Conservation (phyloP, 2,329 filamentous ascomycete species). For the Hymenoscyphus salicellus region DNA sequence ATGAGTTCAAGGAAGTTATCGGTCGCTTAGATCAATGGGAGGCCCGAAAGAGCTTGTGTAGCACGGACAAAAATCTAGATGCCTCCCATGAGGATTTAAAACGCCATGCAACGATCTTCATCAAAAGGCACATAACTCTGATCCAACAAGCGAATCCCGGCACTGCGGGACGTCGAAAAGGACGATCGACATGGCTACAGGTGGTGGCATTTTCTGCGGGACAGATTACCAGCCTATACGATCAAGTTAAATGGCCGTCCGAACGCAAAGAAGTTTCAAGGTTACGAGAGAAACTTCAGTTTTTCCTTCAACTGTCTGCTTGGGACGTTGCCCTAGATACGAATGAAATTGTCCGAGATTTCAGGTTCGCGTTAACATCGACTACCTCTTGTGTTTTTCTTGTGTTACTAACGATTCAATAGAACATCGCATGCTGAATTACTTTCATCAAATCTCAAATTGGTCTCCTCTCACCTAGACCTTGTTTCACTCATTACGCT, state of each 20-base stretch:
- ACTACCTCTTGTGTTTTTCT: not conserved
- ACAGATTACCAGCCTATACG: slow-evolving; percentile 20
- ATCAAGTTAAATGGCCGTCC: slow-evolving; percentile 24
- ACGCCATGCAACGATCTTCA: slow-evolving; percentile 20
- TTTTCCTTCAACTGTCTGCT: slow-evolving; percentile 23
- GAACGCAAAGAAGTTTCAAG: slow-evolving; percentile 20
- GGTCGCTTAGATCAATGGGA: slow-evolving; percentile 25
- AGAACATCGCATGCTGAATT: slow-evolving; percentile 18
- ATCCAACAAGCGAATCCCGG: slow-evolving; percentile 26
- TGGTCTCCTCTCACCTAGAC: slow-evolving; percentile 27
- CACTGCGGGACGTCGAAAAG: slow-evolving; percentile 13
- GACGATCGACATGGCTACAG: slow-evolving; percentile 24
- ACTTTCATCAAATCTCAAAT: slow-evolving; percentile 21
- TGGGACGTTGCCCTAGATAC: slow-evolving; percentile 21
- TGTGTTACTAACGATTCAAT: not conserved
- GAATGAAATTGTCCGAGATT: slow-evolving; percentile 16
- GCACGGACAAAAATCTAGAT: slow-evolving; percentile 12
- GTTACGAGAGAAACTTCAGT: slow-evolving; percentile 23
- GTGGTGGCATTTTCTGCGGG: slow-evolving; percentile 15
- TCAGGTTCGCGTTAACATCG: not conserved
- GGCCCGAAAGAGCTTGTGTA: slow-evolving; percentile 11
- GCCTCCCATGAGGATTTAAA: slow-evolving; percentile 19
- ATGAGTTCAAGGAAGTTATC: slow-evolving; percentile 23
- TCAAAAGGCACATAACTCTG: slow-evolving; percentile 23
- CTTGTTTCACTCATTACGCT: slow-evolving; percentile 23